Percentiles rank a stretch among this genome's conserved stretches.
These are phyloP conservation scores for Mortierella sp. DNA, from an alignment of 371 early-diverging fungal species.

Conservation along the genomic window DNA sequence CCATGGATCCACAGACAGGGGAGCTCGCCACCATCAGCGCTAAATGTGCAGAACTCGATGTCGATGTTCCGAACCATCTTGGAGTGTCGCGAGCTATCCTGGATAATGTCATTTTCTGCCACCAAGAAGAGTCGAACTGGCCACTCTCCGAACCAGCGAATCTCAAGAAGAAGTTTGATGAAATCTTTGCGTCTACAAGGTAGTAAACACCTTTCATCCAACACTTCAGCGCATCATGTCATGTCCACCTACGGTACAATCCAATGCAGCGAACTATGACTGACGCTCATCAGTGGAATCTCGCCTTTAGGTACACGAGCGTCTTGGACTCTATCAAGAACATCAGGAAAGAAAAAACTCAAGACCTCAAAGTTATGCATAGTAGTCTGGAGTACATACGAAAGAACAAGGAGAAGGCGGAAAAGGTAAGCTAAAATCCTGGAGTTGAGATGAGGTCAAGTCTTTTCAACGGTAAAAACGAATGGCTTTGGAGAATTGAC, in stretches of 20 bases:
- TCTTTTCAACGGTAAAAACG: too few relatives aligned
- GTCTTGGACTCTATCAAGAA: slow-evolving; percentile 88
- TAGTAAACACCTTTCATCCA: slow-evolving; percentile 42
- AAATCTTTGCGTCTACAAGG: slow-evolving; percentile 96
- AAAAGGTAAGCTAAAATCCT: slow-evolving; percentile 59
- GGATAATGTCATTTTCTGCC: slow-evolving; percentile 99
- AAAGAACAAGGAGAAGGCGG: slow-evolving; percentile 78
- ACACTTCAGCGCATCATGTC: too few relatives aligned
- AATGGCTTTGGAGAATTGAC: neutral
- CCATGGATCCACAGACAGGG: slow-evolving; percentile 68
- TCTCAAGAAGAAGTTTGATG: slow-evolving; percentile 99
- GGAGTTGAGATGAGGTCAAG: too few relatives aligned
- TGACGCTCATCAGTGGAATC: too few relatives aligned
- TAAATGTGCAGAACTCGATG: slow-evolving; percentile 90
- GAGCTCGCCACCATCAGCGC: slow-evolving; percentile 79
- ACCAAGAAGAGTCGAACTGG: slow-evolving; percentile 99
- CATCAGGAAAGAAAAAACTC: slow-evolving; percentile 77
- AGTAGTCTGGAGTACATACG: slow-evolving; percentile 74
- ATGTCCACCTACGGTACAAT: neutral
- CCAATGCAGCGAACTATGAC: too few relatives aligned
- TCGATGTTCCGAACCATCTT: slow-evolving; percentile 84
- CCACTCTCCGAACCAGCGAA: slow-evolving; percentile 92
- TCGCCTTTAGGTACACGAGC: slow-evolving; percentile 81
- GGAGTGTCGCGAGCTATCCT: slow-evolving; percentile 94
- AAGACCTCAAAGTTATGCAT: slow-evolving; percentile 75